Base-by-base conservation (phyloP, 2,329 filamentous ascomycete species). In the Stylonectria norvegica region DNA sequence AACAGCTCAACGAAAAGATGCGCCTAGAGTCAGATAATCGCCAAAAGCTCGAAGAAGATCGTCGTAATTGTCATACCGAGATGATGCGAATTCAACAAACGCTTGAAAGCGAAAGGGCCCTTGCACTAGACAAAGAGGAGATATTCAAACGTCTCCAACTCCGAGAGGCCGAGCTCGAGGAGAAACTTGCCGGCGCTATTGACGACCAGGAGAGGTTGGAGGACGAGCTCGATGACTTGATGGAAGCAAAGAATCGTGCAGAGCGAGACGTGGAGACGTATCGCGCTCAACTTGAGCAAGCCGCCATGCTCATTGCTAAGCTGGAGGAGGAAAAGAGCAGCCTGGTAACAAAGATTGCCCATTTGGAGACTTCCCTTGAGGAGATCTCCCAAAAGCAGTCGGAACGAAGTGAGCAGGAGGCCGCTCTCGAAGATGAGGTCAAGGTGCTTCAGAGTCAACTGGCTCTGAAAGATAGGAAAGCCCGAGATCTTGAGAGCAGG, bases 81-180 rank as follows among this genome's bases (percentile, higher is more conserved):
- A 85, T 96, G 57, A 79, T 90, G 52, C 83, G 86, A 20, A 87
- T 97, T 33, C 90, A 96, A 61, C 89, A 97, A 56, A 95, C 88
- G 0, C 75, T 99, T 2, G 94, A 98, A 63, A 95, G 90, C 51
- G 94, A 98, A 65, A 82, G 93, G 35, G 88, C 91, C n/a, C 74
- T 98, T 29, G 93, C 93, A 1, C 71, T 98, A 5, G 93, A 99
- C 66, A 98, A 98, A 62, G 94, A 99, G 61, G 93, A 98, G 58
- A 98, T 99, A 45, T 98, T 97, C 73, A 94, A 91, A 61, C 81
- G 94, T n/a, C 73, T 98, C 16, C 93, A 96, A 60, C 71, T 84
- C 38, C 85, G 93, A n/a, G 93, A 98, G 65, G 77, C 82, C 9
- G 91, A 98, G 61, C 76, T 99, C 4, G 87, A 85, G 37, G 94